phyloP scores from a whole-genome alignment of 1,284 basidiomycete species.

The Fomes fomentarius region DNA sequence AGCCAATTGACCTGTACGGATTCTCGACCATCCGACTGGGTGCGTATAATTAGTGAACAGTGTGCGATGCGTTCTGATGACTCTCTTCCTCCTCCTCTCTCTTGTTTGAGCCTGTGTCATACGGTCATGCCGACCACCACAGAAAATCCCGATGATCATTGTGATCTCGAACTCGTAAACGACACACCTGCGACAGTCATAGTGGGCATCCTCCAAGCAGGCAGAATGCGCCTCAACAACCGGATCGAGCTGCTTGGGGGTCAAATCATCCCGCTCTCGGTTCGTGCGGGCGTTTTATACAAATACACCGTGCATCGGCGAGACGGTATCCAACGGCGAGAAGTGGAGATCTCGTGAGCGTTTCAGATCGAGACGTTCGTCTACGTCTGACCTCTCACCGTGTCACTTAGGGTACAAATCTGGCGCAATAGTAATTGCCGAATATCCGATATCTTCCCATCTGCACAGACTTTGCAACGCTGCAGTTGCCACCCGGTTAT shows the following conservation, averaged over 20 bases:
- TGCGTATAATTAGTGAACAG: conserved; percentile 13
- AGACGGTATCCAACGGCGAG: conserved; percentile 21
- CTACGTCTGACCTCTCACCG: neutral
- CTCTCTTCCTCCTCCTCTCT: neutral
- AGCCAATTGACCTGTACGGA: neutral
- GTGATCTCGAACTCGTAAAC: conserved; percentile 54
- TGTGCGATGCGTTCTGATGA: neutral
- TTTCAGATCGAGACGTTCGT: too few species aligned
- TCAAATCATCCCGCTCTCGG: conserved; percentile 33
- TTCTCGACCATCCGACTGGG: neutral
- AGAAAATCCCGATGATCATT: conserved; percentile 49
- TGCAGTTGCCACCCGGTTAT: conserved; percentile 9
- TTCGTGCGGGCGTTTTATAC: conserved; percentile 34
- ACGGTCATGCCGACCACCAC: conserved; percentile 46
- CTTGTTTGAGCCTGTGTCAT: neutral
- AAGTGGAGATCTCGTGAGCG: conserved; percentile 37
- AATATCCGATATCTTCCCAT: conserved; percentile 41
- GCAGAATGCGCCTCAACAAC: conserved; percentile 24
- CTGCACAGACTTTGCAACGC: conserved; percentile 15
- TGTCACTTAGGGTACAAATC: conserved; percentile 38
- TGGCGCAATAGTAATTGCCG: conserved; percentile 46
- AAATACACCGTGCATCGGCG: conserved; percentile 31
- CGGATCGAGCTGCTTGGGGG: conserved; percentile 29
- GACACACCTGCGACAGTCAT: conserved; percentile 41
- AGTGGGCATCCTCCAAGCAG: conserved; percentile 36